Conservation (phyloP, 768 basidiomycete genomes). For the Termitomyces sp. region DNA sequence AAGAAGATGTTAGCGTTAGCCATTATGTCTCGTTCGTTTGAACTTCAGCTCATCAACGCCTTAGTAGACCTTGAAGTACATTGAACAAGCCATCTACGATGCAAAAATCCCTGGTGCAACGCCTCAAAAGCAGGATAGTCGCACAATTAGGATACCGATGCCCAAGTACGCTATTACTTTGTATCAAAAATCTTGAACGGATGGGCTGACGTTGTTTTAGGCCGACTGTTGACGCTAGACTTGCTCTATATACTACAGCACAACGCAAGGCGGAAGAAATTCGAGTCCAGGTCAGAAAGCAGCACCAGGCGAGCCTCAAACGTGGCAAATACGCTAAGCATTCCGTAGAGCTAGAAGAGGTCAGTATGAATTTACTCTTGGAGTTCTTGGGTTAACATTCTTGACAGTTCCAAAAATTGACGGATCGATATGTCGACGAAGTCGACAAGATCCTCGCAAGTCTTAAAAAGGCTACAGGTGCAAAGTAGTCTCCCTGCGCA, state of each 20-base stretch:
- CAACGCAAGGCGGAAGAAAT: constrained; percentile 70
- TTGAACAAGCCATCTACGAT: constrained; percentile 74
- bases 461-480: constrained; percentile 55
- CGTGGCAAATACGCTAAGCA: constrained; percentile 67
- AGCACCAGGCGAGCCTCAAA: constrained; percentile 64
- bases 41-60: constrained; percentile 15
- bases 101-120: constrained; percentile 69
- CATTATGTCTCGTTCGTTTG: neutral
- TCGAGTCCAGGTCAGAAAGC: constrained; percentile 70
- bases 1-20: constrained; percentile 61
- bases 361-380: constrained; percentile 23
- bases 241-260: constrained; percentile 49
- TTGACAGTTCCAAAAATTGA: constrained; percentile 69
- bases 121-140: constrained; percentile 65
- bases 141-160: constrained; percentile 77
- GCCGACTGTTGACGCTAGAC: constrained; percentile 72
- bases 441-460: constrained; percentile 62
- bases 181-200: neutral
- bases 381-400: neutral
- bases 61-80: constrained; percentile 68
- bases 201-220: constrained; percentile 29
- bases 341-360: constrained; percentile 69
- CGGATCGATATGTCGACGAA: constrained; percentile 59
- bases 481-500: constrained; percentile 18
- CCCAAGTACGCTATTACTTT: constrained; percentile 52